phyloP scores from a whole-genome alignment of 352 stramenopile genomes.

The Phytopythium mirpurense region DNA sequence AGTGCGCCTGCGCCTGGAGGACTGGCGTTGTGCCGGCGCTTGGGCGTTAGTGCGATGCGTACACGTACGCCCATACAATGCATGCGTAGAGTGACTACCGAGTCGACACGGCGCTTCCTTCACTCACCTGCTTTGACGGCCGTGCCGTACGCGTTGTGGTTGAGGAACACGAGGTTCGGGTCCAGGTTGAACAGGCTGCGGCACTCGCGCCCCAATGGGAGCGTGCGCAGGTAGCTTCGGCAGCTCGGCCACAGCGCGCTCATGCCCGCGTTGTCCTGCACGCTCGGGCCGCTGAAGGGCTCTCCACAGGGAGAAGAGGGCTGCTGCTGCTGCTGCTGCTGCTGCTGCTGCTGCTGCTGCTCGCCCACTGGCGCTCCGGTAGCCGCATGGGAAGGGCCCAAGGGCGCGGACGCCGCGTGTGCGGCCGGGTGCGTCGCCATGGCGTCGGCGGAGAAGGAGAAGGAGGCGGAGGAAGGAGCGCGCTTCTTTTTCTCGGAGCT shows the following conservation, averaged over 20 bases:
- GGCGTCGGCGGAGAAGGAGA: too few relatives aligned
- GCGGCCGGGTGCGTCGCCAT: neutral
- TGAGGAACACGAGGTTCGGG: constrained; percentile 72
- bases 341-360: neutral
- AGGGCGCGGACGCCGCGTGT: neutral
- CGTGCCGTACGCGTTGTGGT: constrained; percentile 80
- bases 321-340: constrained; percentile 19
- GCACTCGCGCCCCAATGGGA: constrained; percentile 59
- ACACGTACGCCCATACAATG: too few relatives aligned
- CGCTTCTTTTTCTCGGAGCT: neutral
- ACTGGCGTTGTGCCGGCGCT: constrained; percentile 23
- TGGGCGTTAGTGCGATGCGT: too few relatives aligned
- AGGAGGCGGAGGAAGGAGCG: neutral
- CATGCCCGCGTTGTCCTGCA: constrained; percentile 30
- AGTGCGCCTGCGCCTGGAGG: constrained; percentile 77
- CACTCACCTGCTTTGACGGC: constrained; percentile 48
- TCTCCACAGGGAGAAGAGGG: neutral
- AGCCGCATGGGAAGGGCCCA: neutral
- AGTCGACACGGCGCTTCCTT: too few relatives aligned
- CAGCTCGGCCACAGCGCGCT: constrained; percentile 67
- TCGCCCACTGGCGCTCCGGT: neutral
- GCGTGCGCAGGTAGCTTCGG: constrained; percentile 49
- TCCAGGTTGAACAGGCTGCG: constrained; percentile 79
- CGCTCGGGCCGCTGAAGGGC: constrained; percentile 1
- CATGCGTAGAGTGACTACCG: too few relatives aligned